These are phyloP conservation scores for Trapa incisa DNA, from an alignment of 345 rosid genomes.

Conservation along the genomic window DNA sequence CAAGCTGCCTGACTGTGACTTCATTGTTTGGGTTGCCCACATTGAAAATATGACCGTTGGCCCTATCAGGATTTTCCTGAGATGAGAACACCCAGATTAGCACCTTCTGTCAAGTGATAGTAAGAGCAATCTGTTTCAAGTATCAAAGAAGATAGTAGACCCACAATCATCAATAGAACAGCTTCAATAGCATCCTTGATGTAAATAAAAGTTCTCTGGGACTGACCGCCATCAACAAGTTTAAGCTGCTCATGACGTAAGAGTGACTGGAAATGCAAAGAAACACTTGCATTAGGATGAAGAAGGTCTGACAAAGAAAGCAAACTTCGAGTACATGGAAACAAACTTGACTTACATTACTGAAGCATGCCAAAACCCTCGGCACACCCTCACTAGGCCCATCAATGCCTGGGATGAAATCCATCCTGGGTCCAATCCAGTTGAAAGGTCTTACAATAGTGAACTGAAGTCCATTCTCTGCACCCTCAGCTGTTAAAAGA, in stretches of 20 bases:
- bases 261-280: slow-evolving; percentile 23
- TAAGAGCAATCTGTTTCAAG: not conserved
- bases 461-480: slow-evolving; percentile 87
- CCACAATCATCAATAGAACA: slow-evolving; percentile 39
- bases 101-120: not conserved
- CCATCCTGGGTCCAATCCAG: slow-evolving; percentile 99
- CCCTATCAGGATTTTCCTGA: slow-evolving; percentile 44
- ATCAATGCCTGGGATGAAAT: slow-evolving; percentile 95
- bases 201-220: slow-evolving; percentile 40
- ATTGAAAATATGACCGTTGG: slow-evolving; percentile 36
- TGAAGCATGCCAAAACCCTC: slow-evolving; percentile 93
- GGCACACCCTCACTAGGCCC: slow-evolving; percentile 99
- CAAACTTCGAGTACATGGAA: not conserved
- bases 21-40: slow-evolving; percentile 46
- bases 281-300: not conserved
- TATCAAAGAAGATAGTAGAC: slow-evolving; percentile 3
- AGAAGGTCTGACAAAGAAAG: not conserved
- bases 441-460: slow-evolving; percentile 96
- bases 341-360: slow-evolving; percentile 50
- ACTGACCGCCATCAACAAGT: slow-evolving; percentile 49
- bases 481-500: slow-evolving; percentile 70
- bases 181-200: slow-evolving; percentile 49
- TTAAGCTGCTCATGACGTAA: slow-evolving; percentile 39
- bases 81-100: not conserved
- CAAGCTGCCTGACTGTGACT: slow-evolving; percentile 44